These are phyloP conservation scores for Rhamnella rubrinervis DNA, from an alignment of 331 rosid genomes.

Conservation along the genomic window DNA sequence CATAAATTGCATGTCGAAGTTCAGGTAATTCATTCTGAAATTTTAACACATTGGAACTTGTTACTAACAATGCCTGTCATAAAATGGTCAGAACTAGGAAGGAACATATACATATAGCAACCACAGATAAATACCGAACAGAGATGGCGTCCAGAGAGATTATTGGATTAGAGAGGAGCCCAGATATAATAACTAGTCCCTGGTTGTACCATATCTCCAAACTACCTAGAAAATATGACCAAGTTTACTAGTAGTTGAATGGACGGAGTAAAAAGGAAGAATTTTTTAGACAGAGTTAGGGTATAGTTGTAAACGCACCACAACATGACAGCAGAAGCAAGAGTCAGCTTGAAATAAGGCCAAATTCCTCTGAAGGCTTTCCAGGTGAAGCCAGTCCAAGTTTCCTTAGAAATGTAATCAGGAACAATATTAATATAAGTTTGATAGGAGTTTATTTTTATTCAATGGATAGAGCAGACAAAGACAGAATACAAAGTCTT, in stretches of 20 bases:
- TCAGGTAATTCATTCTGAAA: constrained; percentile 63
- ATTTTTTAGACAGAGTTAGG: neutral
- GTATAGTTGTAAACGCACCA: constrained; percentile 37
- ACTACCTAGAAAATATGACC: constrained; percentile 25
- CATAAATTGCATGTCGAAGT: constrained; percentile 72
- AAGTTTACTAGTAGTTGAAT: neutral
- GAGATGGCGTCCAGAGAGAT: constrained; percentile 64
- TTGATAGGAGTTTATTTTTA: no score
- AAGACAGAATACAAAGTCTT: no score
- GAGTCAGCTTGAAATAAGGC: constrained; percentile 72
- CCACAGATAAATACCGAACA: constrained; percentile 44
- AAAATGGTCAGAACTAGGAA: neutral
- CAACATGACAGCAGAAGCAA: constrained; percentile 75
- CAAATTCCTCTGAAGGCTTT: constrained; percentile 58
- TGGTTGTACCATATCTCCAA: constrained; percentile 87
- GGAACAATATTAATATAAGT: no score
- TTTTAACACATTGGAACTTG: constrained; percentile 5
- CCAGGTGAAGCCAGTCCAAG: constrained; percentile 71
- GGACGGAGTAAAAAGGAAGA: neutral
- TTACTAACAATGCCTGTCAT: neutral
- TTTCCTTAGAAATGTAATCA: no score
- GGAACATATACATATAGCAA: neutral
- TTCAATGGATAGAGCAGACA: no score
- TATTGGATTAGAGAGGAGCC: constrained; percentile 67
- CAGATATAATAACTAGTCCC: constrained; percentile 75